These are phyloP conservation scores for Amaranthus palmeri DNA, from an alignment of 148 eudicot species.

Conservation along the genomic window DNA sequence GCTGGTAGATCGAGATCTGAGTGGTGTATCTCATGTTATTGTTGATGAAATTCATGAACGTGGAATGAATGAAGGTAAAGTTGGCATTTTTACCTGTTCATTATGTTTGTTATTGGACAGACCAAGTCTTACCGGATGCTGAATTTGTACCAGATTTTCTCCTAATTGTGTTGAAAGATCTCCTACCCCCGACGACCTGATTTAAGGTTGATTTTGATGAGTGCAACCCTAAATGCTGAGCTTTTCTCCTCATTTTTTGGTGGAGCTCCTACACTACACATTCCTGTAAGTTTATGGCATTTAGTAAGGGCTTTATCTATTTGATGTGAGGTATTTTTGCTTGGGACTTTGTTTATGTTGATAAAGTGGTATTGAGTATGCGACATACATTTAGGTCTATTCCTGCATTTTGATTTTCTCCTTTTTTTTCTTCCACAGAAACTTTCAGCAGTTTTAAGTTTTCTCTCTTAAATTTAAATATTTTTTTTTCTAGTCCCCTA, in stretches of 20 bases:
- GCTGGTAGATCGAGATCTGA: conserved; percentile 76
- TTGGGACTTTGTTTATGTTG: background rate
- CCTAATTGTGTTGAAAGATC: conserved; percentile 92
- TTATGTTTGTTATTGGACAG: background rate
- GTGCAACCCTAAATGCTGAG: conserved; percentile 94
- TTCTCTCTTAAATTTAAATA: background rate
- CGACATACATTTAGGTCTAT: no score
- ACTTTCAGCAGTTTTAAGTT: background rate
- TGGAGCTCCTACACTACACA: conserved; percentile 93
- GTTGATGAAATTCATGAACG: conserved; percentile 99
- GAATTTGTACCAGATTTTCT: conserved; percentile 76
- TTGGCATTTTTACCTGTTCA: conserved; percentile 1
- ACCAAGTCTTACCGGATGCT: conserved; percentile 17
- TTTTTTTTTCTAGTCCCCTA: background rate
- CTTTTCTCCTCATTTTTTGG: conserved; percentile 89
- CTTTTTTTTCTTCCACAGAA: no score
- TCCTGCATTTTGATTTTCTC: no score
- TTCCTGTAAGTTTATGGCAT: conserved; percentile 70
- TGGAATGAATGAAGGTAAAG: conserved; percentile 97
- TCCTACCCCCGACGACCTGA: conserved; percentile 92
- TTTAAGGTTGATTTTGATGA: conserved; percentile 85
- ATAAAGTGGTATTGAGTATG: background rate
- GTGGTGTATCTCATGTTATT: conserved; percentile 85
- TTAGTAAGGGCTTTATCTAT: background rate
- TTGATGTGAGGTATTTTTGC: background rate